phyloP scores from a whole-genome alignment of 2,329 filamentous ascomycete genomes.

The Talaromyces sp. region DNA sequence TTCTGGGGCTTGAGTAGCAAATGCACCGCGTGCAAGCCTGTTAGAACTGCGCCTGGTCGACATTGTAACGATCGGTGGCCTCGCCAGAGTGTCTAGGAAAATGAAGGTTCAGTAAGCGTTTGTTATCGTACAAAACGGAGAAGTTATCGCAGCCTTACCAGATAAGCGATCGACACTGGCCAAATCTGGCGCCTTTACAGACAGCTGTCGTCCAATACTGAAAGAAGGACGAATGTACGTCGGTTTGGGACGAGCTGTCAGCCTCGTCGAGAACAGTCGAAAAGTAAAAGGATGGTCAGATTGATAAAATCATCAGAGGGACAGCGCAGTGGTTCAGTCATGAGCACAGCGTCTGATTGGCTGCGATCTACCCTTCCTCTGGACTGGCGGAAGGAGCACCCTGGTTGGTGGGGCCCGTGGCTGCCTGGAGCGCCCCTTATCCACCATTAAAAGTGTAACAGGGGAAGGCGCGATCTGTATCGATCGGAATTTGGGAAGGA shows the following conservation, averaged over 20 bases:
- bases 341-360: slow-evolving; percentile 1
- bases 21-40: slow-evolving; percentile 23
- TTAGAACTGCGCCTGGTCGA: slow-evolving; percentile 25
- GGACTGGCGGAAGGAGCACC: not conserved
- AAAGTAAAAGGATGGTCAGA: not conserved
- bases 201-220: slow-evolving; percentile 19
- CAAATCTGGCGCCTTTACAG: slow-evolving; percentile 11
- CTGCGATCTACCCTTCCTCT: not conserved
- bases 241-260: not conserved
- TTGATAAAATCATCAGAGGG: not conserved
- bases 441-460: not conserved
- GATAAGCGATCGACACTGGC: not conserved
- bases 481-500: not conserved
- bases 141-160: not conserved
- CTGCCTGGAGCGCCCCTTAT: slow-evolving; percentile 17
- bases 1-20: slow-evolving; percentile 19
- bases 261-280: not conserved
- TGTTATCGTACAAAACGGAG: not conserved
- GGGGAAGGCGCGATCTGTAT: slow-evolving; percentile 10
- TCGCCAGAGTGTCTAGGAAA: not conserved
- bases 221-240: not conserved
- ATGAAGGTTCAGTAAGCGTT: not conserved
- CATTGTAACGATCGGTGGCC: not conserved
- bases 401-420: slow-evolving; percentile 6
- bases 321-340: not conserved